Percentiles rank a stretch among this genome's conserved stretches.
phyloP scores from a whole-genome alignment of 257 asterid genomes.

The Eucommia ulmoides region DNA sequence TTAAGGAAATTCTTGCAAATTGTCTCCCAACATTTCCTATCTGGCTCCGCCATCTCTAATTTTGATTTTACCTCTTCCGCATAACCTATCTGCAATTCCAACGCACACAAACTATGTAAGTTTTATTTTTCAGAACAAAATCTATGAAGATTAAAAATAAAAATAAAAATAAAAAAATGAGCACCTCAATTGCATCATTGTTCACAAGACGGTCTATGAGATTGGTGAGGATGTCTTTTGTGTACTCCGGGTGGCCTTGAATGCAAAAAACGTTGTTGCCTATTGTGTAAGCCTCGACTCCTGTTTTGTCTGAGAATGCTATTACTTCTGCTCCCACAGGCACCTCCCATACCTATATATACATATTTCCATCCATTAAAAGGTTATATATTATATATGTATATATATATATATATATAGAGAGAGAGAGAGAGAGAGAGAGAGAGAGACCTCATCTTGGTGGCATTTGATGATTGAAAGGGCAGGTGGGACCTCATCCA shows the following conservation, averaged over 20 bases:
- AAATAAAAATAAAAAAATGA: neutral
- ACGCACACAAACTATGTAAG: too few relatives aligned
- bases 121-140: neutral
- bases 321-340: conserved; percentile 53
- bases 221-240: conserved; percentile 49
- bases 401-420: neutral
- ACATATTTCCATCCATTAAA: neutral
- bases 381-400: neutral
- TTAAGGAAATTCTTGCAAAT: conserved; percentile 57
- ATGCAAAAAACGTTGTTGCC: conserved; percentile 49
- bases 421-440: neutral
- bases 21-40: conserved; percentile 37
- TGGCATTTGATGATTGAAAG: conserved; percentile 61
- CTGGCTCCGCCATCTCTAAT: conserved; percentile 32
- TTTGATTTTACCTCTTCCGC: conserved; percentile 40
- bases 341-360: conserved; percentile 58
- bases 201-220: conserved; percentile 47
- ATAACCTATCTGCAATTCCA: conserved; percentile 30
- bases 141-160: neutral
- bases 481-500: conserved; percentile 32
- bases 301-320: conserved; percentile 51
- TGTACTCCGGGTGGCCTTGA: conserved; percentile 83
- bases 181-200: conserved; percentile 35
- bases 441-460: conserved; percentile 55
- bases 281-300: conserved; percentile 53